Conservation (phyloP, 2,329 filamentous ascomycete genomes). For the Cladosporium phlei region DNA sequence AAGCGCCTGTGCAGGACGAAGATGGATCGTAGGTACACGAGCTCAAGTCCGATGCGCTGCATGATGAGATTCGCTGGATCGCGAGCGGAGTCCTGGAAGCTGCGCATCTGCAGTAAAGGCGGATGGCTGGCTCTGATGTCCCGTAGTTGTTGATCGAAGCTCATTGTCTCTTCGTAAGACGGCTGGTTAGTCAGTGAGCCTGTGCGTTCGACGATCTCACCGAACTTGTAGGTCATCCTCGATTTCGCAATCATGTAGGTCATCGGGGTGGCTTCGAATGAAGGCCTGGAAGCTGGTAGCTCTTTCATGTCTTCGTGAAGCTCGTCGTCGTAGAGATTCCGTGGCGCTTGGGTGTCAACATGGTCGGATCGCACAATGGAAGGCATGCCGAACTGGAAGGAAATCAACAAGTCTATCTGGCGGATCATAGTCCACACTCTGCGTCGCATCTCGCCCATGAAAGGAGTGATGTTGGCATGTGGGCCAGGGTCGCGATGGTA, state of each 20-base stretch:
- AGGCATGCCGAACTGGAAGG: slow-evolving; percentile 60
- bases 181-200: slow-evolving; percentile 57
- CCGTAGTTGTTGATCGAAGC: slow-evolving; percentile 54
- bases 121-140: slow-evolving; percentile 63
- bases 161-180: slow-evolving; percentile 58
- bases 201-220: slow-evolving; percentile 63
- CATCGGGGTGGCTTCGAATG: slow-evolving; percentile 68
- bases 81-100: slow-evolving; percentile 66
- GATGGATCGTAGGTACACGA: slow-evolving; percentile 82
- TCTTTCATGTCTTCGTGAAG: slow-evolving; percentile 64
- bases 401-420: slow-evolving; percentile 71
- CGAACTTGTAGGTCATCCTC: slow-evolving; percentile 62
- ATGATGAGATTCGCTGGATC: slow-evolving; percentile 68
- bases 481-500: slow-evolving; percentile 74
- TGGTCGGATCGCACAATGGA: slow-evolving; percentile 68
- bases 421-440: slow-evolving; percentile 64
- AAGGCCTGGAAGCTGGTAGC: slow-evolving; percentile 63
- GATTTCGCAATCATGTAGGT: slow-evolving; percentile 75
- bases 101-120: slow-evolving; percentile 70
- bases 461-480: slow-evolving; percentile 66
- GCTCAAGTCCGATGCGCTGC: slow-evolving; percentile 76
- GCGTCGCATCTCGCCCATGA: slow-evolving; percentile 67
- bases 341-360: slow-evolving; percentile 69
- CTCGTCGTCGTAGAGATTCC: slow-evolving; percentile 78
- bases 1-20: slow-evolving; percentile 88